phyloP scores from a whole-genome alignment of 371 early-diverging fungal species.

The Apophysomyces sp. region DNA sequence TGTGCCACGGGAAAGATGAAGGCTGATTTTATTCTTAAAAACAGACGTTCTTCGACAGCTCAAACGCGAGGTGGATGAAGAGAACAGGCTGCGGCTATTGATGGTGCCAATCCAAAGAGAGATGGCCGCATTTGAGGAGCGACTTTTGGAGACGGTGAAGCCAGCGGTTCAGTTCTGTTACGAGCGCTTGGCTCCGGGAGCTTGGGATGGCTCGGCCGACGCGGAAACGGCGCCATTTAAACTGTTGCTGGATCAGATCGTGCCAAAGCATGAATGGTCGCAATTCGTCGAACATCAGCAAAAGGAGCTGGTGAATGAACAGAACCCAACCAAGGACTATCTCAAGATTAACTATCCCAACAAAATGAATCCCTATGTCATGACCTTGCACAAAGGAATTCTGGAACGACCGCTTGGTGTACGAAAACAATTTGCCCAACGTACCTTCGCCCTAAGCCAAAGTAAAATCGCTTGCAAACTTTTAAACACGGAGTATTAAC shows the following conservation, averaged over 20 bases:
- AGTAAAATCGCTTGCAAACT: constrained; percentile 14
- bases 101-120: constrained; percentile 41
- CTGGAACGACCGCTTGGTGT: constrained; percentile 37
- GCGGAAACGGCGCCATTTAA: constrained; percentile 22
- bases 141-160: constrained; percentile 17
- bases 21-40: constrained; percentile 10
- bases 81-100: constrained; percentile 34
- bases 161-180: constrained; percentile 26
- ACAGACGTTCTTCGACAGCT: constrained; percentile 42
- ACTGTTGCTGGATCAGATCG: constrained; percentile 19
- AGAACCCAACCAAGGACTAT: constrained; percentile 32
- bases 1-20: not conserved
- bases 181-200: constrained; percentile 13
- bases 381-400: constrained; percentile 39
- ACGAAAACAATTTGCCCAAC: constrained; percentile 35
- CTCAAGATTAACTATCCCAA: constrained; percentile 48
- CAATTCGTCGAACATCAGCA: constrained; percentile 25
- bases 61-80: constrained; percentile 44
- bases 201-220: constrained; percentile 21
- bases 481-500: not conserved
- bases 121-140: constrained; percentile 22
- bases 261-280: constrained; percentile 36
- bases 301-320: constrained; percentile 35
- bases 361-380: constrained; percentile 38
- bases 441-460: constrained; percentile 40